Conservation (phyloP, 352 stramenopile species). For the Globisporangium nunn region DNA sequence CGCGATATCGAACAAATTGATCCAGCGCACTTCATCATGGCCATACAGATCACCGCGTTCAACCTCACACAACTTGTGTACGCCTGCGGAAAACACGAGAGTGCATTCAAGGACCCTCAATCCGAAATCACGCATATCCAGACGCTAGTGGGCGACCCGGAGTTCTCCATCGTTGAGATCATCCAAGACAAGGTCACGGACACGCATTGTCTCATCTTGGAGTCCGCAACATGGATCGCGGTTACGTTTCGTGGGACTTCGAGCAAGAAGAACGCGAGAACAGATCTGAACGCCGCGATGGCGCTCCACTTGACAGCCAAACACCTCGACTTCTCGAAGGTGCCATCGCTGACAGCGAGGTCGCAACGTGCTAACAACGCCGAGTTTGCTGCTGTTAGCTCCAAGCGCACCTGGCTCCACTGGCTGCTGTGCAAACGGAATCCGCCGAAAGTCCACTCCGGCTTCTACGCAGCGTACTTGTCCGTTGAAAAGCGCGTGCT, state of each 20-base stretch:
- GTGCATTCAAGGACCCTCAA: constrained; percentile 9
- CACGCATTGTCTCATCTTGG: constrained; percentile 32
- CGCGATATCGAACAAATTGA: constrained; percentile 18
- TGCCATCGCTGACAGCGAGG: constrained; percentile 1
- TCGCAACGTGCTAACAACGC: not conserved
- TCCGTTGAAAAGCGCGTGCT: constrained; percentile 28
- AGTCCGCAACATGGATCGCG: constrained; percentile 21
- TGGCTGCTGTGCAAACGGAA: constrained; percentile 24
- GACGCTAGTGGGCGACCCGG: constrained; percentile 18
- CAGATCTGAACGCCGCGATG: constrained; percentile 32
- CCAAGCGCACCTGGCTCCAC: constrained; percentile 20
- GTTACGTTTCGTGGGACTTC: constrained; percentile 34
- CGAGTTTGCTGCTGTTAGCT: too few species aligned
- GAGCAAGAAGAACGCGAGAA: constrained; percentile 36
- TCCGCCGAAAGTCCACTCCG: constrained; percentile 30
- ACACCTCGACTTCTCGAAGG: constrained; percentile 18
- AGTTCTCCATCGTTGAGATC: constrained; percentile 22
- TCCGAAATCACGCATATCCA: constrained; percentile 17
- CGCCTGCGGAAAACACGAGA: constrained; percentile 26
- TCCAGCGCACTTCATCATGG: constrained; percentile 29
- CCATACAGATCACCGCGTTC: constrained; percentile 34
- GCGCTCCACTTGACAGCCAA: constrained; percentile 19
- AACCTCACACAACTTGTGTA: constrained; percentile 41
- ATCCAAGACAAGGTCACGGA: constrained; percentile 29
- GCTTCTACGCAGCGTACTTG: constrained; percentile 33